Conservation (phyloP, 228 moss, liverwort and hornwort genomes). For the Sphagnum magellanicum region DNA sequence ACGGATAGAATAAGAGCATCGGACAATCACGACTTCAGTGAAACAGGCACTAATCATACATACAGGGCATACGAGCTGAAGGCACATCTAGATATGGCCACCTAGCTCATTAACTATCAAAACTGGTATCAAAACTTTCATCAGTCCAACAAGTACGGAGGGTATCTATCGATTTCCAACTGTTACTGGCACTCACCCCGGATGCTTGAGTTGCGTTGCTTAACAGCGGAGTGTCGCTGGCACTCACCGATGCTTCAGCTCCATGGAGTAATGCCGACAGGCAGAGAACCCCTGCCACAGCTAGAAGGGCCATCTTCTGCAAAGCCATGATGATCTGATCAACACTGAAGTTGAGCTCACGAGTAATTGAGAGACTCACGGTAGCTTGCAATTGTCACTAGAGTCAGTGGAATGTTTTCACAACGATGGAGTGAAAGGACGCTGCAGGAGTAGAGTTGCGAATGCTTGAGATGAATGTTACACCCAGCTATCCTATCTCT, state of each 20-base stretch:
- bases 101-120: not conserved
- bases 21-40: too few species aligned
- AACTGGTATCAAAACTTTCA: not conserved
- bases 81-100: not conserved
- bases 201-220: not conserved
- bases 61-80: not conserved
- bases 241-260: conserved; percentile 2
- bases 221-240: not conserved
- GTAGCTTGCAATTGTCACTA: too few species aligned
- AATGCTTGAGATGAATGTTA: too few species aligned
- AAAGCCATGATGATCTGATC: not conserved
- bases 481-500: too few species aligned
- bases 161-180: not conserved
- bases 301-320: not conserved
- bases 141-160: not conserved
- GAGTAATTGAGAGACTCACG: too few species aligned
- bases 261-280: not conserved
- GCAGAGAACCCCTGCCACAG: not conserved
- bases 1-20: too few species aligned
- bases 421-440: too few species aligned
- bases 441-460: too few species aligned
- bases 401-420: too few species aligned
- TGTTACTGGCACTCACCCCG: not conserved
- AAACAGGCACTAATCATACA: not conserved
- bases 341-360: too few species aligned